A percentile compares a stretch with the other conserved stretches of the same genome.
Evolutionary conservation across 2,329 filamentous ascomycete species (phyloP).

Genomic region (Fusarium pininemorale): DNA sequence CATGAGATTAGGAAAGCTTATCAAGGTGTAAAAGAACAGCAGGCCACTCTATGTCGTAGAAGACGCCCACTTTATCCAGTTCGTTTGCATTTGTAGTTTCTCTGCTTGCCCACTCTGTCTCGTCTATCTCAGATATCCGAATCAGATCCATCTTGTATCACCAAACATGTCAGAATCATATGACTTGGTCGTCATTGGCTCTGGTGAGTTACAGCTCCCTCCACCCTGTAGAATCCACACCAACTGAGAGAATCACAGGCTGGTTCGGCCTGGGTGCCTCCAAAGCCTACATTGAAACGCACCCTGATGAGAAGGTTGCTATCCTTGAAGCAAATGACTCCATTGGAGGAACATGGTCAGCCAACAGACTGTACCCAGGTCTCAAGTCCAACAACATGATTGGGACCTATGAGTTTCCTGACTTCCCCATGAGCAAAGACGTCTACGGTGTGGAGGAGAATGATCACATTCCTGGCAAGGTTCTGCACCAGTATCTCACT

Average conservation of each 20-base stretch:
- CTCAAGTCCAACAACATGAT: conserved; percentile 65
- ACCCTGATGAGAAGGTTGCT: conserved; percentile 56
- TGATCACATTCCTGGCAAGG: conserved; percentile 49
- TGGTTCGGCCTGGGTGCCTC: conserved; percentile 57
- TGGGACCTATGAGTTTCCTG: conserved; percentile 62
- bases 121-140: background rate
- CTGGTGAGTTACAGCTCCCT: background rate
- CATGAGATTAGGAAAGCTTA: background rate
- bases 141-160: background rate
- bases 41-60: background rate
- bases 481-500: conserved; percentile 49
- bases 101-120: background rate
- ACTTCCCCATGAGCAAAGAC: conserved; percentile 65
- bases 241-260: background rate
- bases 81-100: background rate
- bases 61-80: background rate
- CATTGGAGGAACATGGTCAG: conserved; percentile 69
- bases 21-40: background rate
- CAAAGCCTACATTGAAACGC: conserved; percentile 60
- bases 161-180: background rate
- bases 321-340: conserved; percentile 60
- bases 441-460: conserved; percentile 50
- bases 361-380: conserved; percentile 65
- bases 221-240: background rate
- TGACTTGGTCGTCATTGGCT: background rate